Base-by-base conservation (phyloP, 2,329 filamentous ascomycete genomes). In the Coniochaeta sp. region DNA sequence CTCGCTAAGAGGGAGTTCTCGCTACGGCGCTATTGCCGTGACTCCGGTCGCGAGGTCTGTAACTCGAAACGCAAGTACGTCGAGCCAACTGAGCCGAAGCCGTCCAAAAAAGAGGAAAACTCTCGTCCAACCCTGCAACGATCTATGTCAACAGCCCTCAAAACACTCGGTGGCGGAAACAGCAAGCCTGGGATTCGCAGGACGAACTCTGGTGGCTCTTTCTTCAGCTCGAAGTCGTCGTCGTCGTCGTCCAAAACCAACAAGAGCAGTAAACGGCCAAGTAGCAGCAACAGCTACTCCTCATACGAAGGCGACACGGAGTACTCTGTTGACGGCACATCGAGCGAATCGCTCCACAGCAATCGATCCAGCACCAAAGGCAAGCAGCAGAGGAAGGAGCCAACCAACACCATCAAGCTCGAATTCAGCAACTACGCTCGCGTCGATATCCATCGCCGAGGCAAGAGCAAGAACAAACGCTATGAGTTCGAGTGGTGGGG, bases 391-490 rank as follows among this genome's bases (percentile, higher is more conserved):
- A 76, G 71, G 59, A 73, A 75, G 44, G 67, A 79, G 52, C 84
- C 90, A 19, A 90, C 88, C 61, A 91, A 96, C 72, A 88, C 83
- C 38, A 89, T 93, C 72, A 90, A 92, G 74, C 83, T 99, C 36
- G 93, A 98, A 72, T 99, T 97, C 72, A 96, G 91, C 65, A 99
- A 98, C 77, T 99, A 99, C 72, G 93, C 93, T 1, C 91, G 95
- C 67, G 86, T 98, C 44, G 90, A 96, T 65, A 77, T 99, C 58
- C 86, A 84, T 66, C 85, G 90, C 47, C 81, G 84, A 26, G 89
- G 89, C 17, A 77, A 82, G 58, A 87, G 85, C 66, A 78, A 81
- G 52, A 81, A 81, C 64, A 93, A 92, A 75, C 84, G 86, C 63
- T 98, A 97, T 72, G 90, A 92, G 60, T 97, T 96, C 68, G 89